phyloP scores from a whole-genome alignment of 805 yeast genomes.

The Yarrowia keelungensis region DNA sequence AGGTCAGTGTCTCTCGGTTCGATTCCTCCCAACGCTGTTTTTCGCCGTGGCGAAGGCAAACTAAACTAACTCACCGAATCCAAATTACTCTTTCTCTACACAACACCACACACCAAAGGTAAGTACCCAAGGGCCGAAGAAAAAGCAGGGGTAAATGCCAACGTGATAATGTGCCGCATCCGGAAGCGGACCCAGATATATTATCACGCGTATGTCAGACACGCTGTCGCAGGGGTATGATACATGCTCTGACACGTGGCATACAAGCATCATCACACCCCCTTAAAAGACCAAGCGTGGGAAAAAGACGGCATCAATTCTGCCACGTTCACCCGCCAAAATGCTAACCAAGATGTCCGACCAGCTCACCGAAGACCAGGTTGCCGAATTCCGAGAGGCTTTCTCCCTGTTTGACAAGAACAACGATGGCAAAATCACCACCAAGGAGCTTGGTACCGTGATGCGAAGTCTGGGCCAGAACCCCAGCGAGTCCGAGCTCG shows the following conservation, averaged over 20 bases:
- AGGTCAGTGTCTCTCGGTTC: background rate
- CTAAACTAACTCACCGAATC: constrained; percentile 33
- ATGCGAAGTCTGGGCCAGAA: constrained; percentile 99
- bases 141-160: constrained; percentile 27
- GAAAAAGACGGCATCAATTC: too few relatives aligned
- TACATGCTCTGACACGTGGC: constrained; percentile 34
- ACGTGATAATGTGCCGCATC: too few relatives aligned
- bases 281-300: background rate
- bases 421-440: constrained; percentile 95
- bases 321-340: constrained; percentile 11
- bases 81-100: constrained; percentile 31
- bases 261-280: background rate
- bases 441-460: constrained; percentile 94
- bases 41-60: constrained; percentile 29
- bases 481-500: constrained; percentile 94
- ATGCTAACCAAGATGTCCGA: constrained; percentile 55
- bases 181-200: background rate
- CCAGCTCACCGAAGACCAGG: constrained; percentile 92
- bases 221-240: too few relatives aligned
- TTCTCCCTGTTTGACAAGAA: constrained; percentile 96
- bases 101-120: constrained; percentile 38
- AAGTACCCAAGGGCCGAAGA: constrained; percentile 10
- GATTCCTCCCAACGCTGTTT: background rate
- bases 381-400: constrained; percentile 96
- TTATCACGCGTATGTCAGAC: background rate